Evolutionary conservation across 2,329 filamentous ascomycete species (phyloP).

Genomic region (Aspergillus sp.): DNA sequence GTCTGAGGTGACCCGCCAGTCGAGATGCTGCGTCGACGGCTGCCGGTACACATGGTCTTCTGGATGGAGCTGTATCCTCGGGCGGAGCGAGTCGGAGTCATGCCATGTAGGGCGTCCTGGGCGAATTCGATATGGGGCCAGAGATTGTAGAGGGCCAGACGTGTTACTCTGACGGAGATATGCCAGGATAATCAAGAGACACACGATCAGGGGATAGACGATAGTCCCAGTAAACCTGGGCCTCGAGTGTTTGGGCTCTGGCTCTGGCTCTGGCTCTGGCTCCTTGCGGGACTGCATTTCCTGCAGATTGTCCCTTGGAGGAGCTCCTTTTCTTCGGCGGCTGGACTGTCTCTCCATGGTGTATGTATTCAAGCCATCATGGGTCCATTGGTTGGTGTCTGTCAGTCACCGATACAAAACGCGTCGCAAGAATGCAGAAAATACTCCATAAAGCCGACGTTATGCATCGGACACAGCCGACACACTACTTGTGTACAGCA

Average conservation of each 20-base stretch:
- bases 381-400: neutral
- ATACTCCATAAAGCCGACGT: too few species aligned
- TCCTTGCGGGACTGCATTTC: constrained; percentile 4
- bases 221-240: constrained; percentile 5
- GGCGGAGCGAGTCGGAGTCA: constrained; percentile 7
- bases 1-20: constrained; percentile 36
- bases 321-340: constrained; percentile 5
- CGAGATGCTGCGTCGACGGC: constrained; percentile 22
- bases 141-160: neutral
- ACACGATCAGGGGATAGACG: constrained; percentile 10
- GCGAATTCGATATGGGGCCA: neutral
- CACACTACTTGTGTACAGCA: too few species aligned
- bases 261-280: constrained; percentile 2
- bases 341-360: constrained; percentile 13
- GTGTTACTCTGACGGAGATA: constrained; percentile 8
- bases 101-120: neutral
- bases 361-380: neutral
- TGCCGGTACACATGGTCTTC: constrained; percentile 33
- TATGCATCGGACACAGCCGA: too few species aligned
- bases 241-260: neutral
- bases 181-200: constrained; percentile 7
- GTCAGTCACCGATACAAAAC: too few species aligned
- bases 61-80: constrained; percentile 30
- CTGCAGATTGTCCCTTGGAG: too few species aligned
- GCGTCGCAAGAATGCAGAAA: too few species aligned